These are phyloP conservation scores for Eucalyptus tenuipes DNA, from an alignment of 345 rosid species.

Conservation along the genomic window DNA sequence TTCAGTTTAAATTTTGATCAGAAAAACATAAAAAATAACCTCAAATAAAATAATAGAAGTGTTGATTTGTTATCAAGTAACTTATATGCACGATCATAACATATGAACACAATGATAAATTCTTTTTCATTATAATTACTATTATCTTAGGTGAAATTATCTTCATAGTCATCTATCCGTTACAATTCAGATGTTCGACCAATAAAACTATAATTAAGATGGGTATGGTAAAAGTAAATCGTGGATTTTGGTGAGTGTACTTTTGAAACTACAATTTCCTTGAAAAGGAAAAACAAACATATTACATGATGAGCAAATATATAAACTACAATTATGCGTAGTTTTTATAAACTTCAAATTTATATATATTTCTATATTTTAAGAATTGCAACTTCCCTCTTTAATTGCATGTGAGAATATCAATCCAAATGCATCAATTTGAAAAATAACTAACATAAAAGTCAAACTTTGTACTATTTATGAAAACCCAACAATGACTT, in stretches of 20 bases:
- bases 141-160: neutral
- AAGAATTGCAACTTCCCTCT: neutral
- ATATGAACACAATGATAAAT: neutral
- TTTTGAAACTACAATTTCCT: neutral
- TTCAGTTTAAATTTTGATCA: neutral
- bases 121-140: neutral
- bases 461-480: neutral
- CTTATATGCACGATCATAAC: neutral
- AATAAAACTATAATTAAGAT: neutral
- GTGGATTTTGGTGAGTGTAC: neutral
- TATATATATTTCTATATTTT: too few relatives aligned
- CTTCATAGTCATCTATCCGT: neutral
- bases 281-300: neutral
- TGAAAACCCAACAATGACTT: neutral
- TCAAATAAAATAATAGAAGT: neutral
- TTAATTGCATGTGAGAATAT: neutral
- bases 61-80: neutral
- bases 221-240: neutral
- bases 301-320: neutral
- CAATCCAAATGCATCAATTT: neutral
- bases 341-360: too few relatives aligned
- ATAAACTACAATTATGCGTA: neutral
- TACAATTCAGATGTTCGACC: neutral
- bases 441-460: neutral
- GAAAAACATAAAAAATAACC: neutral